Evolutionary conservation across 73 alveolate genomes (phyloP).

Genomic region (Paramecium biaurelia): DNA sequence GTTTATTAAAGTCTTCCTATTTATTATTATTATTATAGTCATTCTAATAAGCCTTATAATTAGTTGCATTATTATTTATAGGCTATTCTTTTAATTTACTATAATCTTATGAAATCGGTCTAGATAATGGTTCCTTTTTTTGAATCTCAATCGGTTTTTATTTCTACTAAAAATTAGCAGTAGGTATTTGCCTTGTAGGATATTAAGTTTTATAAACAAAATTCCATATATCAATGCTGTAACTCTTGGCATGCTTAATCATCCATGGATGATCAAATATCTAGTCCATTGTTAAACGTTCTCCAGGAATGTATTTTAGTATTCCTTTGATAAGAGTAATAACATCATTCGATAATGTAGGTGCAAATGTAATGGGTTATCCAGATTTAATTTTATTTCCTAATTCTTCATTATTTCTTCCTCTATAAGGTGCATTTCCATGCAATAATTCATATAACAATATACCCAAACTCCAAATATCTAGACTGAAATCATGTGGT

Average conservation of each 20-base stretch:
- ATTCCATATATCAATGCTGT: constrained; percentile 5
- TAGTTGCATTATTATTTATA: neutral
- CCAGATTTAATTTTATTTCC: constrained; percentile 65
- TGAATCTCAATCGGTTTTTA: constrained; percentile 8
- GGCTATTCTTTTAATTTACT: neutral
- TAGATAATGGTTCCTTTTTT: neutral
- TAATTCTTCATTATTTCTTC: constrained; percentile 63
- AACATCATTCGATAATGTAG: constrained; percentile 74
- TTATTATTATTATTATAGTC: neutral
- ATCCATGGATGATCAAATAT: constrained; percentile 96
- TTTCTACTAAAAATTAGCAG: constrained; percentile 84
- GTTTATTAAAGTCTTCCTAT: neutral
- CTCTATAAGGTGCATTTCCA: constrained; percentile 88
- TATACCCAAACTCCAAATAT: constrained; percentile 93
- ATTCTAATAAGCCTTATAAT: neutral
- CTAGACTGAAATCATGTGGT: constrained; percentile 84
- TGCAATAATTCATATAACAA: constrained; percentile 89
- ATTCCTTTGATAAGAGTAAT: constrained; percentile 78
- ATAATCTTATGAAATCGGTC: neutral
- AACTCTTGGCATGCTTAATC: constrained; percentile 36
- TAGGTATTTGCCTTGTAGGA: constrained; percentile 76
- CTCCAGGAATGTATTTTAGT: constrained; percentile 74
- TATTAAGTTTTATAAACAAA: neutral
- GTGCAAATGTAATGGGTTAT: constrained; percentile 65
- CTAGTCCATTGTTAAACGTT: constrained; percentile 83